Percentiles rank a stretch among this genome's conserved stretches.
These are phyloP conservation scores for Amauroascus verrucosus DNA, from an alignment of 2,329 filamentous ascomycete genomes.

Conservation along the genomic window DNA sequence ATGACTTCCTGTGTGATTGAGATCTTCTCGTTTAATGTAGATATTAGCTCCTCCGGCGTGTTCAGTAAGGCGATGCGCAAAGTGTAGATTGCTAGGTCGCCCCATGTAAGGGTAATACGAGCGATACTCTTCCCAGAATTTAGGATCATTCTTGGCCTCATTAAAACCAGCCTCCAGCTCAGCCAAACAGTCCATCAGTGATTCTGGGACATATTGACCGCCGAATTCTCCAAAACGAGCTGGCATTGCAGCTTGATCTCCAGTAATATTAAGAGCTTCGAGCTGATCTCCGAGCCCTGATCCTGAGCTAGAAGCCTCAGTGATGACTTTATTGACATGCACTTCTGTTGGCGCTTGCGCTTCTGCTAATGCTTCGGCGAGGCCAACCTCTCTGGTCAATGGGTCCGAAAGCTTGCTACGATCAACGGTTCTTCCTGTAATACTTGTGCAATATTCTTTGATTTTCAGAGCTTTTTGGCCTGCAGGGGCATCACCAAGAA, in stretches of 20 bases:
- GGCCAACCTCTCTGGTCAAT: slow-evolving; percentile 55
- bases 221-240: slow-evolving; percentile 91
- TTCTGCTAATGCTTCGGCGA: slow-evolving; percentile 56
- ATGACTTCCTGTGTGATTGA: slow-evolving; percentile 96
- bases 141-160: slow-evolving; percentile 70
- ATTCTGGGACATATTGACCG: slow-evolving; percentile 94
- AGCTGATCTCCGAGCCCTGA: slow-evolving; percentile 72
- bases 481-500: slow-evolving; percentile 57
- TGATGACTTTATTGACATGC: slow-evolving; percentile 36
- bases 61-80: slow-evolving; percentile 78
- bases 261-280: slow-evolving; percentile 62
- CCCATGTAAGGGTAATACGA: slow-evolving; percentile 98
- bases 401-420: slow-evolving; percentile 35
- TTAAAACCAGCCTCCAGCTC: slow-evolving; percentile 89
- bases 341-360: slow-evolving; percentile 50
- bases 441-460: slow-evolving; percentile 73
- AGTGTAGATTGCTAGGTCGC: slow-evolving; percentile 79
- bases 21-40: slow-evolving; percentile 94
- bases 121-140: slow-evolving; percentile 94
- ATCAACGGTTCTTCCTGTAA: slow-evolving; percentile 48
- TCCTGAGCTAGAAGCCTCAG: slow-evolving; percentile 45
- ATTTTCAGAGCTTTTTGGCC: slow-evolving; percentile 62
- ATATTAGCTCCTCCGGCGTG: slow-evolving; percentile 87
- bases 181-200: slow-evolving; percentile 89
- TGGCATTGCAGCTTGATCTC: slow-evolving; percentile 52